Conservation (phyloP, 2,329 filamentous ascomycete species). For the Phialophora macrospora region DNA sequence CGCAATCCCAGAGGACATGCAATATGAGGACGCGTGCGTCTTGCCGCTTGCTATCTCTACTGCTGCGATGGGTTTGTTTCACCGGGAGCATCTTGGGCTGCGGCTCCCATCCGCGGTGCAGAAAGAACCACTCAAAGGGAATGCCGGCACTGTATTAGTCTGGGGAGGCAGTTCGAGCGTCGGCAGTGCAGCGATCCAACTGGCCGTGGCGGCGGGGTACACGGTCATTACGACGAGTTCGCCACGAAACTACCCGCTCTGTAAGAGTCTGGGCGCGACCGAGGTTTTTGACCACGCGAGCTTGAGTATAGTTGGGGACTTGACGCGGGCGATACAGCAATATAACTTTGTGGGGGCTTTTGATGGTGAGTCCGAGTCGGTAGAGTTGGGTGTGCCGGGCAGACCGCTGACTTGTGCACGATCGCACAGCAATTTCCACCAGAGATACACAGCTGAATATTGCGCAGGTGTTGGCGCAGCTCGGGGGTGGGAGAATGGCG, state of each 20-base stretch:
- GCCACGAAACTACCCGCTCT: constrained; percentile 51
- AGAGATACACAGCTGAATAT: constrained; percentile 30
- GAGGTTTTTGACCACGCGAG: constrained; percentile 53
- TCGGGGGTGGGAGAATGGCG: constrained; percentile 35
- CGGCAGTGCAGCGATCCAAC: constrained; percentile 53
- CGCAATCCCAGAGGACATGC: constrained; percentile 41
- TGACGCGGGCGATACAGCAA: constrained; percentile 32
- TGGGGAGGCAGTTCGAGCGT: constrained; percentile 60
- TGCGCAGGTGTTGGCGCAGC: constrained; percentile 32
- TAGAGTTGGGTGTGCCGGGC: neutral
- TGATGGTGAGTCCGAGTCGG: constrained; percentile 28
- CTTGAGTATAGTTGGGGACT: constrained; percentile 32
- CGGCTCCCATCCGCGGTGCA: constrained; percentile 10
- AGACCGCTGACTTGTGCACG: neutral
- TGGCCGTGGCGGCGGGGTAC: constrained; percentile 48
- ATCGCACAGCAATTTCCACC: constrained; percentile 23
- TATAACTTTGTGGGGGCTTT: constrained; percentile 24
- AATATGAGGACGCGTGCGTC: constrained; percentile 42
- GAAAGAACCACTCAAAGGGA: neutral
- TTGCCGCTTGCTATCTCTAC: constrained; percentile 45
- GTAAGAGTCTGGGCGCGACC: constrained; percentile 52
- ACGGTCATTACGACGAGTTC: constrained; percentile 49
- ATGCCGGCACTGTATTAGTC: constrained; percentile 49
- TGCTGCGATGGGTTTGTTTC: constrained; percentile 42
- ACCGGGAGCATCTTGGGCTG: constrained; percentile 39